Evolutionary conservation across 805 yeast genomes (phyloP).

Genomic region (Pichia gijzeniarum): DNA sequence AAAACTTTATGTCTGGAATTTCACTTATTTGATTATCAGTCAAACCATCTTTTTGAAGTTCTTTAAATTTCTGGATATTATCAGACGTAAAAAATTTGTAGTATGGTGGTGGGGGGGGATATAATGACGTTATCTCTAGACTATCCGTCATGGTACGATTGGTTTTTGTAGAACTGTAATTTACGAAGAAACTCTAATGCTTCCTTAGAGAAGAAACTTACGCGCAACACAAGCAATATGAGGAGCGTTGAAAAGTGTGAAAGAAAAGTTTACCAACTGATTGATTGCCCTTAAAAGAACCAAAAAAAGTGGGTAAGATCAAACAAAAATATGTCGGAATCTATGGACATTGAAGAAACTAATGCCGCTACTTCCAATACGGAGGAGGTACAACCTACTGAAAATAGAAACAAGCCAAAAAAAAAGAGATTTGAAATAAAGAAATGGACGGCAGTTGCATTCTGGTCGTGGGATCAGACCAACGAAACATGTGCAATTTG

Average conservation of each 20-base stretch:
- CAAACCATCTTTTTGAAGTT: constrained; percentile 20
- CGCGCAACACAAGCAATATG: too few relatives aligned
- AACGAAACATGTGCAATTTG: constrained; percentile 94
- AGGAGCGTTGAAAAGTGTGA: too few relatives aligned
- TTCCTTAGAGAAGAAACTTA: too few relatives aligned
- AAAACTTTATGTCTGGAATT: constrained; percentile 41
- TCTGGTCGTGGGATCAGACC: constrained; percentile 92
- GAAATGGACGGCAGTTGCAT: constrained; percentile 99
- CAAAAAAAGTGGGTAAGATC: background rate
- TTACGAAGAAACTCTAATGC: too few relatives aligned
- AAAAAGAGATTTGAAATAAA: constrained; percentile 85
- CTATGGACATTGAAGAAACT: constrained; percentile 18
- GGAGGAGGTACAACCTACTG: background rate
- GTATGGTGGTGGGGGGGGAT: constrained; percentile 93
- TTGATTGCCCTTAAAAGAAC: background rate
- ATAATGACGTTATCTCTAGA: constrained; percentile 48
- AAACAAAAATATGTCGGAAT: constrained; percentile 14
- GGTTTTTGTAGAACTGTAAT: background rate
- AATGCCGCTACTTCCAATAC: background rate
- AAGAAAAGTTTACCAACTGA: too few relatives aligned
- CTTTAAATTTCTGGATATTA: constrained; percentile 44
- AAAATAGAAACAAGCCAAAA: constrained; percentile 23
- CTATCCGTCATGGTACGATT: background rate
- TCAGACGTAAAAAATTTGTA: constrained; percentile 65
- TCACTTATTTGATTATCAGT: constrained; percentile 21